Percentiles rank a stretch among this genome's conserved stretches.
Conservation (phyloP, 805 yeast species). For the Ogataea salicorniae region DNA sequence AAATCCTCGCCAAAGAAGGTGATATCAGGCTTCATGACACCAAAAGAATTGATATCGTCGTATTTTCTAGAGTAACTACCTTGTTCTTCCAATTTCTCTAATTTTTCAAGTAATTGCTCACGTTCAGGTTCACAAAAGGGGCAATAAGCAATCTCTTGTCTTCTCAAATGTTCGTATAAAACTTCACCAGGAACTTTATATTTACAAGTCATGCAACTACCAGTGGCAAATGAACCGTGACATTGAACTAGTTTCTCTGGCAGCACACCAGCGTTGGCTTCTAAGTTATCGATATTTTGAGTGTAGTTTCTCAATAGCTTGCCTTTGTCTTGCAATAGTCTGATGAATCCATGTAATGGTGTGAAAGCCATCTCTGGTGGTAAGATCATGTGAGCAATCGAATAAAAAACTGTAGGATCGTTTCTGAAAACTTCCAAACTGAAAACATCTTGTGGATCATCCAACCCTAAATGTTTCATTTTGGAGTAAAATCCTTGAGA, state of each 20-base stretch:
- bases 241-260: slow-evolving; percentile 74
- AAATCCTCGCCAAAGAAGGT: slow-evolving; percentile 86
- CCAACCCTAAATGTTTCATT: slow-evolving; percentile 60
- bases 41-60: slow-evolving; percentile 46
- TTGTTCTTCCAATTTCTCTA: slow-evolving; percentile 29
- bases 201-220: slow-evolving; percentile 76
- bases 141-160: slow-evolving; percentile 63
- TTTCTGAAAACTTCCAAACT: slow-evolving; percentile 63
- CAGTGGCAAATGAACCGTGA: slow-evolving; percentile 88
- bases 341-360: slow-evolving; percentile 79
- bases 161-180: slow-evolving; percentile 55
- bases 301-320: slow-evolving; percentile 81
- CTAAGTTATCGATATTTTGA: slow-evolving; percentile 86
- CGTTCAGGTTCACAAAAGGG: slow-evolving; percentile 54
- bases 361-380: slow-evolving; percentile 67
- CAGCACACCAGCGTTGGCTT: slow-evolving; percentile 70
- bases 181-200: slow-evolving; percentile 60
- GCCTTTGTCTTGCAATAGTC: slow-evolving; percentile 64
- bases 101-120: slow-evolving; percentile 21
- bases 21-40: slow-evolving; percentile 89
- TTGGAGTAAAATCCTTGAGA: slow-evolving; percentile 78
- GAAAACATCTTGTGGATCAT: slow-evolving; percentile 89
- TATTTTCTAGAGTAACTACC: slow-evolving; percentile 25
- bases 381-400: slow-evolving; percentile 79
- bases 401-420: slow-evolving; percentile 77